Evolutionary conservation across 2,329 filamentous ascomycete genomes (phyloP), one percentile per base, ranked within the genome.

Genomic region (Paradendryphiella salina): DNA sequence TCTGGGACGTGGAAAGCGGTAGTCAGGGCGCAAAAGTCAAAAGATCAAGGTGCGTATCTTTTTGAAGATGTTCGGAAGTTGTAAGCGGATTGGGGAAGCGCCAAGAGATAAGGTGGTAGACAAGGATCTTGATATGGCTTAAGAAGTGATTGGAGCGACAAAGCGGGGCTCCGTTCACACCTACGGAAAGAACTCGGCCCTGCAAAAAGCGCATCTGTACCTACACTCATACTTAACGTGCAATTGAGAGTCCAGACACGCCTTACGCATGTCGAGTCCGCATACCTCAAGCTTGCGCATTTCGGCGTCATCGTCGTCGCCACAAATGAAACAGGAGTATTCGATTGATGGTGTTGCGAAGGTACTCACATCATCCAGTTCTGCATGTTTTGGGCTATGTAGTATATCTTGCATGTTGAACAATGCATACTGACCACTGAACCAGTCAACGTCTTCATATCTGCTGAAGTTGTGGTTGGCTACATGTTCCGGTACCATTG

Each of bases 91-190:
- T 26, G 23, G 23, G 23, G 23, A 26, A 3, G 23, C 10, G 44
- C 50, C 45, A 45, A 52, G 50, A 52, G 45, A 52, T 52, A 52
- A 52, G 50, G 45, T 49, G n/a, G 32, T 11, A 49, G 50, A 52
- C 49, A 52, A 52, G 50, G 34, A 33, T 31, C 31, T 35, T 21
- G 17, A 45, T 45, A 45, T 31, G 33, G 20, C 41, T 17, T n/a
- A 14, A 14, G 18, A 23, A 23, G 15, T 46, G 43, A 46, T 38
- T 46, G 41, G 42, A 37, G 33, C 33, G 34, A 23, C 23, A 17
- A 23, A 20, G 42, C 15, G 42, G 42, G 42, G 28, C 10, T 4
- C 23, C 10, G 21, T 5, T 26, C 6, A 7, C 23, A 9, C 23
- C 21, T 23, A 9, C 8, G 40, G 28, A 7, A 50, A 48, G 31